phyloP scores from a whole-genome alignment of 371 early-diverging fungal species.

The Rhizopus stolonifer region DNA sequence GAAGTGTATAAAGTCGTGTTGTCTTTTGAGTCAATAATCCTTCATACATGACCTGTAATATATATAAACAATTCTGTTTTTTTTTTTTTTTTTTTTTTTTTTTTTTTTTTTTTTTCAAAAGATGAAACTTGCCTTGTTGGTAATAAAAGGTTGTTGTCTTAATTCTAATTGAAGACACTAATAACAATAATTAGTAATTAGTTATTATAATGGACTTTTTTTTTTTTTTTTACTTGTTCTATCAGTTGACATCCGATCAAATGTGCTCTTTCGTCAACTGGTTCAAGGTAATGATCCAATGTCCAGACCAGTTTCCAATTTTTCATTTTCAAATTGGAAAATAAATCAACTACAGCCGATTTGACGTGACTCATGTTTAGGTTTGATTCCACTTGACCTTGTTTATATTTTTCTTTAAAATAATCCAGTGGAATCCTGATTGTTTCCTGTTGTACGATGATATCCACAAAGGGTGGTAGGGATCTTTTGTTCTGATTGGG shows the following conservation, averaged over 20 bases:
- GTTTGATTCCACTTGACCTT: not conserved
- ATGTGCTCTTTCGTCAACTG: slow-evolving; percentile 1
- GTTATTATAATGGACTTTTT: not conserved
- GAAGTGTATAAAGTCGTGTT: slow-evolving; percentile 6
- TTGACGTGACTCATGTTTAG: not conserved
- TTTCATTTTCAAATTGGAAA: not conserved
- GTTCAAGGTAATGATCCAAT: slow-evolving; percentile 4
- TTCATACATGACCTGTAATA: not conserved
- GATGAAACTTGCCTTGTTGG: not conserved
- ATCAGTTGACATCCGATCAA: slow-evolving; percentile 17
- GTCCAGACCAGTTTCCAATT: slow-evolving; percentile 15
- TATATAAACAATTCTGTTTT: not conserved
- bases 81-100: too few relatives aligned
- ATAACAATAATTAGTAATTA: too few relatives aligned
- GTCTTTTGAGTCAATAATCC: slow-evolving; percentile 5
- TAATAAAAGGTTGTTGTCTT: not conserved
- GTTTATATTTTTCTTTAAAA: not conserved
- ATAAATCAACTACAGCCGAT: not conserved
- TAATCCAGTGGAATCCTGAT: slow-evolving; percentile 13
- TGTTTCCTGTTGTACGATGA: slow-evolving; percentile 6
- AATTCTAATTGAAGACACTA: slow-evolving; percentile 10
- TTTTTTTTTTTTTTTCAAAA: too few relatives aligned
- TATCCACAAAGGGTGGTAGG: slow-evolving; percentile 18
- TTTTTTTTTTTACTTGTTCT: slow-evolving; percentile 8
- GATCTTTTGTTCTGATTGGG: slow-evolving; percentile 22